phyloP scores from a whole-genome alignment of 129 eudicot species.

The Flaveria linearis region DNA sequence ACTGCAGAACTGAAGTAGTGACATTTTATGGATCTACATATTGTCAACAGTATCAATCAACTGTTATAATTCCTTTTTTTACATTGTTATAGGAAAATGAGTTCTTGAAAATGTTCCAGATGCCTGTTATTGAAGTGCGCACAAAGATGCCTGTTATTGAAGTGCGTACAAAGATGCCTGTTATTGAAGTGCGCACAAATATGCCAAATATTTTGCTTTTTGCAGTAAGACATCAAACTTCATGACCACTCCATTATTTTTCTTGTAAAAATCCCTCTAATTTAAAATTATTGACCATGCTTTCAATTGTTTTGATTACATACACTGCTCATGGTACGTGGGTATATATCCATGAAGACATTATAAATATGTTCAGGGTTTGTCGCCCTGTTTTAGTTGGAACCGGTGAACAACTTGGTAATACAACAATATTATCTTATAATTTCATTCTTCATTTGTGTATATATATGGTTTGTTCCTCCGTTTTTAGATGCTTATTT shows the following conservation, averaged over 20 bases:
- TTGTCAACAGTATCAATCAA: not conserved
- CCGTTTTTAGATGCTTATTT: not conserved
- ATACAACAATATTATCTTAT: constrained; percentile 18
- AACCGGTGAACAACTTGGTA: constrained; percentile 68
- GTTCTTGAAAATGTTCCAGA: constrained; percentile 91
- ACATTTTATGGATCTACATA: constrained; percentile 21
- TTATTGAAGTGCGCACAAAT: constrained; percentile 46
- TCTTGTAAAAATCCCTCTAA: not conserved
- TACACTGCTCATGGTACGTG: constrained; percentile 96
- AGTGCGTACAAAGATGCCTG: too few relatives aligned
- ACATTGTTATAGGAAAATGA: constrained; percentile 72
- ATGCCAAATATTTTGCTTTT: too few relatives aligned
- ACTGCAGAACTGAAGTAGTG: constrained; percentile 95
- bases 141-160: too few relatives aligned
- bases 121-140: constrained; percentile 94
- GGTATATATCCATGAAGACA: constrained; percentile 76
- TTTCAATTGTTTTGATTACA: constrained; percentile 13
- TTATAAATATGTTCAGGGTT: constrained; percentile 72
- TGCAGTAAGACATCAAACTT: too few relatives aligned
- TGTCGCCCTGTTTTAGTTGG: constrained; percentile 99
- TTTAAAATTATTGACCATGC: constrained; percentile 13
- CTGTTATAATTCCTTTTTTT: constrained; percentile 3
- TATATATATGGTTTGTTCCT: not conserved
- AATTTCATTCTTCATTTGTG: constrained; percentile 10
- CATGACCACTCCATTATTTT: too few relatives aligned